Conservation (phyloP, 805 yeast species). For the Lachancea sp. region DNA sequence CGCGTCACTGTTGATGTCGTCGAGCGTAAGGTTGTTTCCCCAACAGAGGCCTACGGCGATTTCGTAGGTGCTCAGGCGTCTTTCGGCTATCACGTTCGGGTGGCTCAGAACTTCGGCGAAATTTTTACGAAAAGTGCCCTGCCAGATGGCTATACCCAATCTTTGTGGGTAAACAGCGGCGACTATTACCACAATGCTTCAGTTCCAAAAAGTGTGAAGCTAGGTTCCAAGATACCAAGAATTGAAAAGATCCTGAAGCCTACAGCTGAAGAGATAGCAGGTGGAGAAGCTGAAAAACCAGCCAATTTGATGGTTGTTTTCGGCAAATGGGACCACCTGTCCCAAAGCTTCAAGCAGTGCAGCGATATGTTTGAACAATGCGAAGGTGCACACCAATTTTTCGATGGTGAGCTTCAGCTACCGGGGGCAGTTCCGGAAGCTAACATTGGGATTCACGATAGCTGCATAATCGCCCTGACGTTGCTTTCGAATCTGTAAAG, state of each 20-base stretch:
- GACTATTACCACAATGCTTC: constrained; percentile 45
- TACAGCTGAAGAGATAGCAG: constrained; percentile 18
- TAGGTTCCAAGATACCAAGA: constrained; percentile 21
- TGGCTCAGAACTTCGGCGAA: constrained; percentile 52
- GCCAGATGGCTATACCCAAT: constrained; percentile 62
- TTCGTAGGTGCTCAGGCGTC: constrained; percentile 51
- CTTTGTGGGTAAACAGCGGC: constrained; percentile 61
- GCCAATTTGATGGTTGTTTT: constrained; percentile 46
- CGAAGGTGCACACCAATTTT: constrained; percentile 51
- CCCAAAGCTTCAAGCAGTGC: constrained; percentile 47
- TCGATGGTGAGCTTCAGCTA: constrained; percentile 55
- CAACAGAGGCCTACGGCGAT: constrained; percentile 61
- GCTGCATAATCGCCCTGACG: constrained; percentile 52
- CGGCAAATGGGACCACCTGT: constrained; percentile 57
- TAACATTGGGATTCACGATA: constrained; percentile 57
- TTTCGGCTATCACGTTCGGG: constrained; percentile 70
- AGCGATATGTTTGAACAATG: constrained; percentile 46
- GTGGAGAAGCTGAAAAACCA: constrained; percentile 14
- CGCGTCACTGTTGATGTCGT: constrained; percentile 74
- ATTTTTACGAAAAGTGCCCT: constrained; percentile 65
- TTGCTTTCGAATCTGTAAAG: constrained; percentile 13
- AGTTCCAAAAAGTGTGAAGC: constrained; percentile 18
- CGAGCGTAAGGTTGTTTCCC: constrained; percentile 58
- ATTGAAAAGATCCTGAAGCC: constrained; percentile 25
- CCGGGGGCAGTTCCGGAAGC: constrained; percentile 44